phyloP scores from a whole-genome alignment of 331 rosid genomes.

The Dryas integrifolia region DNA sequence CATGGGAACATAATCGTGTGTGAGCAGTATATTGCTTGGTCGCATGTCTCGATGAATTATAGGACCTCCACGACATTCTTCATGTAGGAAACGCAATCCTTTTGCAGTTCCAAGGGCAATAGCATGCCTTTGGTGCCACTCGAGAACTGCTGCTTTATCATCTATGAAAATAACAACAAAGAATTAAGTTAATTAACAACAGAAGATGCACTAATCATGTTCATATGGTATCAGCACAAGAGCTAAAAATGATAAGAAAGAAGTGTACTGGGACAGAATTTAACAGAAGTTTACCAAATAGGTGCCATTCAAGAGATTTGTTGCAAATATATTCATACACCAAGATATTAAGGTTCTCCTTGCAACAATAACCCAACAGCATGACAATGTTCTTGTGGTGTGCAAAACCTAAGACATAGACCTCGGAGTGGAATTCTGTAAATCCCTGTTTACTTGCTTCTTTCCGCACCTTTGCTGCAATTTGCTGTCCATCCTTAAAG shows the following conservation, averaged over 20 bases:
- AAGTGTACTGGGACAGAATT: background rate
- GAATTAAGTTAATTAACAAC: background rate
- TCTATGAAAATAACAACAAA: conserved; percentile 18
- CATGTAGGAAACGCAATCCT: conserved; percentile 86
- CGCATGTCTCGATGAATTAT: conserved; percentile 80
- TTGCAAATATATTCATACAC: conserved; percentile 87
- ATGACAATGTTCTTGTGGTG: conserved; percentile 89
- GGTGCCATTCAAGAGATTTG: conserved; percentile 67
- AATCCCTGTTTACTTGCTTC: conserved; percentile 79
- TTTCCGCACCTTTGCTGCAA: conserved; percentile 84
- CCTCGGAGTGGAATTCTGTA: conserved; percentile 78
- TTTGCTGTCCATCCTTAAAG: conserved; percentile 66
- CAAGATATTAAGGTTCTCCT: conserved; percentile 63
- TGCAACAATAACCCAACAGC: conserved; percentile 85
- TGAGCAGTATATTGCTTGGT: conserved; percentile 86
- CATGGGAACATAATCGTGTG: conserved; percentile 85
- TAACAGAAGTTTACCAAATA: conserved; percentile 34
- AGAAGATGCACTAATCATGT: background rate
- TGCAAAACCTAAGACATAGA: conserved; percentile 71
- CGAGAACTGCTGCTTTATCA: conserved; percentile 39
- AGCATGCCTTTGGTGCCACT: conserved; percentile 71
- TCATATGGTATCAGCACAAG: background rate
- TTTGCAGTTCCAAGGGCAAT: conserved; percentile 86
- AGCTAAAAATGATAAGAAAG: background rate
- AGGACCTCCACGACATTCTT: conserved; percentile 90